These are phyloP conservation scores for Ascochyta fabae DNA, from an alignment of 2,329 filamentous ascomycete species.

Conservation along the genomic window DNA sequence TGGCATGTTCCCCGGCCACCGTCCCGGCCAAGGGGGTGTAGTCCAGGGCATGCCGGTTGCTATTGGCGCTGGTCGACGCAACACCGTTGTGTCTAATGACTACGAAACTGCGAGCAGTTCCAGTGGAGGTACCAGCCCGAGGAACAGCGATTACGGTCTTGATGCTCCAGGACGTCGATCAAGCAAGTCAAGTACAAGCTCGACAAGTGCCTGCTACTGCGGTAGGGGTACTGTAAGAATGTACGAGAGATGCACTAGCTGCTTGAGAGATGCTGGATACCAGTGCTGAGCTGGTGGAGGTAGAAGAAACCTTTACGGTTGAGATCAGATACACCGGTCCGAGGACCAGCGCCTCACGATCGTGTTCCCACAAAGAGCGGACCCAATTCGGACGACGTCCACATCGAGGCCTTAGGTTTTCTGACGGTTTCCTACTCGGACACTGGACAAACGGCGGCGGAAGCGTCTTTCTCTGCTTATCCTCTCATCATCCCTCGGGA, in stretches of 20 bases:
- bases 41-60: constrained; percentile 69
- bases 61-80: constrained; percentile 65
- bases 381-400: background rate
- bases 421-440: background rate
- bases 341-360: background rate
- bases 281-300: constrained; percentile 20
- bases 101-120: constrained; percentile 59
- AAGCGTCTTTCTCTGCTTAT: background rate
- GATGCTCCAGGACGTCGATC: constrained; percentile 44
- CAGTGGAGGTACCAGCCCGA: constrained; percentile 64
- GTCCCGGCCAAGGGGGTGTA: constrained; percentile 60
- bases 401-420: background rate
- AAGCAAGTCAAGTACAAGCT: constrained; percentile 44
- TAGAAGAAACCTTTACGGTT: background rate
- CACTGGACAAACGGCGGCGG: background rate
- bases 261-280: constrained; percentile 52
- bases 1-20: constrained; percentile 74
- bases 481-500: background rate
- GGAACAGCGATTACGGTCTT: constrained; percentile 54
- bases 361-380: background rate
- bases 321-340: background rate
- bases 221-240: constrained; percentile 48
- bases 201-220: constrained; percentile 42
- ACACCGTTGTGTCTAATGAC: constrained; percentile 55
- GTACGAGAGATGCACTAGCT: constrained; percentile 53